Percentiles rank a stretch among this genome's conserved stretches.
phyloP scores from a whole-genome alignment of 1,284 basidiomycete genomes.

The Melampsora americana region DNA sequence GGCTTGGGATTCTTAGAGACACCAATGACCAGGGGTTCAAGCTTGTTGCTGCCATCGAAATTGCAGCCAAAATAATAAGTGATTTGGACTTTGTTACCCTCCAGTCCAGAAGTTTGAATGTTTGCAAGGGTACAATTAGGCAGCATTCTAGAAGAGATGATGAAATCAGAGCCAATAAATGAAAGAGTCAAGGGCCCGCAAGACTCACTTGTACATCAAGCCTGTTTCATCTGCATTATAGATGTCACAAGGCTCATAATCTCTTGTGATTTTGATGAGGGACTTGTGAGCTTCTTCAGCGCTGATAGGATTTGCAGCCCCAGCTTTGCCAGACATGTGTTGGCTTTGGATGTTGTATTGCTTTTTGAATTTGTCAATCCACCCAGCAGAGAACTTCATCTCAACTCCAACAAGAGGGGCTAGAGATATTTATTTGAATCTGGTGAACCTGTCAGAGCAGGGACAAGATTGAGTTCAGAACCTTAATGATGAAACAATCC shows the following conservation, averaged over 20 bases:
- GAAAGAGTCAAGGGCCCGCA: not conserved
- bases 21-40: not conserved
- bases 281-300: not conserved
- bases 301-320: not conserved
- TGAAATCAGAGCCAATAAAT: not conserved
- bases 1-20: not conserved
- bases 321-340: not conserved
- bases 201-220: not conserved
- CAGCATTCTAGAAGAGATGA: not conserved
- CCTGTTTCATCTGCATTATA: slow-evolving; percentile 2
- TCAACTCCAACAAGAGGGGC: slow-evolving; percentile 50
- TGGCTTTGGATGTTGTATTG: not conserved
- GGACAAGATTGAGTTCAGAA: too few relatives aligned
- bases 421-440: too few relatives aligned
- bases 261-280: not conserved
- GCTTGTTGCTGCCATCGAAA: not conserved
- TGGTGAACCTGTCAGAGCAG: too few relatives aligned
- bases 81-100: not conserved
- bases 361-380: slow-evolving; percentile 4
- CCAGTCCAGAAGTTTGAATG: not conserved
- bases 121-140: not conserved
- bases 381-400: slow-evolving; percentile 47
- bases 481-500: too few relatives aligned
- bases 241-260: not conserved
- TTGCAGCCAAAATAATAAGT: slow-evolving; percentile 11